Base-by-base conservation (phyloP, 225 moss, liverwort and hornwort species). In the Anthoceros angustus region DNA sequence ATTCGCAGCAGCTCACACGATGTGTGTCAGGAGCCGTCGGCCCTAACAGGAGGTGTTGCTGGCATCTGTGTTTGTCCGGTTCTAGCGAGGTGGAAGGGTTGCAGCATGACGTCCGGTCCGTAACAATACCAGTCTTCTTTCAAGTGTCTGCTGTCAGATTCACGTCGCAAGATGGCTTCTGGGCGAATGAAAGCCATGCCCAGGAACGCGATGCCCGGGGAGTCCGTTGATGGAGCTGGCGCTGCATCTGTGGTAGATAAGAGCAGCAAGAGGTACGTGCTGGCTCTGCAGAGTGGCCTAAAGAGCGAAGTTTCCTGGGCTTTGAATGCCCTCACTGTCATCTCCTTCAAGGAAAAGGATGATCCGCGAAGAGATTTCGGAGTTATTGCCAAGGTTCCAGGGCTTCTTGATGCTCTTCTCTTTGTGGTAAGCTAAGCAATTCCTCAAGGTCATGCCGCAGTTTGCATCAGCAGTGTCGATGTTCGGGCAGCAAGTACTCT, bases 271-370 rank as follows among this genome's bases (percentile, higher is more conserved):
- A 76, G 94, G 50, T 76, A 90, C 26, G 86, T 95, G 12, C 82
- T 95, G 85, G 94, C 94, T 62, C 75, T 95, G 69, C 94, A 95
- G 72, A 88, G 90, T 65, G 91, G 94, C 40, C 68, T 95, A 66
- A 95, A 91, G 71, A 88, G 94, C 24, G 94, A 95, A 75, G 76
- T 95, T 5, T 75, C 86, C 9, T 95, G 91, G 94, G 90, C 94
- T 55, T 83, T 95, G 8, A 91, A 95, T 41, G 67, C 94, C 0
- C 67, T 95, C 62, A 91, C 94, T 20, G 67, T 90, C 55, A 67
- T 95, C 24, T 88, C 88, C 42, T 88, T 74, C 78, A 95, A 91
- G 76, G 94, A 95, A 38, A 95, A 95, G 61, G 94, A 95, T 38
- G 90, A 95, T 42, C 78, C 73, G 61, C 80, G 86, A 60, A 90